phyloP scores from a whole-genome alignment of 176 grass and related monocot species.

The Panicum miliaceum region DNA sequence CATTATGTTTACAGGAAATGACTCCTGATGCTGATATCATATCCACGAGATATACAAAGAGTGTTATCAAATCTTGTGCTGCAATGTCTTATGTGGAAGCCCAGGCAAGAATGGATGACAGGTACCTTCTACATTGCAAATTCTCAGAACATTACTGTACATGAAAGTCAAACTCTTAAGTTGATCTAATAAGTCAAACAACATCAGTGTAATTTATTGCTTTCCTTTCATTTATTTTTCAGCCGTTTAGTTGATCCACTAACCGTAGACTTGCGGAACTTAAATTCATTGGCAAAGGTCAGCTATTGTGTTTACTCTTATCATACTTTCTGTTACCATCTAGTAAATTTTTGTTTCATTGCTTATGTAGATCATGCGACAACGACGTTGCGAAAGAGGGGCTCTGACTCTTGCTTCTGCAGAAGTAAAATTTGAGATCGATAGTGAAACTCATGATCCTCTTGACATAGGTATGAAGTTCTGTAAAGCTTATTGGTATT shows the following conservation, averaged over 20 bases:
- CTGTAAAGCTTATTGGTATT: conserved; percentile 28
- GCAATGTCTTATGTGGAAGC: conserved; percentile 99
- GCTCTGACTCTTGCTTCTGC: conserved; percentile 97
- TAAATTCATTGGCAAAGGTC: conserved; percentile 97
- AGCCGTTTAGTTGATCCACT: conserved; percentile 94
- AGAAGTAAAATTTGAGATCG: conserved; percentile 98
- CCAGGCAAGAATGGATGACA: conserved; percentile 99
- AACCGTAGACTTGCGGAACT: conserved; percentile 89
- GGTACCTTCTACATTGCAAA: conserved; percentile 47
- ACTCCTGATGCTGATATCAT: conserved; percentile 88
- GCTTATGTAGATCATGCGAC: conserved; percentile 76
- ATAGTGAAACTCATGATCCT: conserved; percentile 99
- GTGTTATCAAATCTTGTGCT: conserved; percentile 93
- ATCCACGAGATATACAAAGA: conserved; percentile 89
- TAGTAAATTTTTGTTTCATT: conserved; percentile 29
- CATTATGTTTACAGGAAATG: conserved; percentile 69
- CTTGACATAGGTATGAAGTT: conserved; percentile 84
- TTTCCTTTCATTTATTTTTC: conserved; percentile 38
- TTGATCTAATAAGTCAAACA: conserved; percentile 18
- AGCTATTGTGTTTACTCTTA: conserved; percentile 33
- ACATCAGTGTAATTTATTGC: conserved; percentile 33
- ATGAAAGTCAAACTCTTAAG: conserved; percentile 24
- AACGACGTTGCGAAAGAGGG: conserved; percentile 83
- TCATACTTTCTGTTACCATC: not conserved
- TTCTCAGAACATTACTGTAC: conserved; percentile 34